Evolutionary conservation across 768 basidiomycete species (phyloP), one percentile per base, ranked within the genome.

Genomic region (Trametes meyenii): DNA sequence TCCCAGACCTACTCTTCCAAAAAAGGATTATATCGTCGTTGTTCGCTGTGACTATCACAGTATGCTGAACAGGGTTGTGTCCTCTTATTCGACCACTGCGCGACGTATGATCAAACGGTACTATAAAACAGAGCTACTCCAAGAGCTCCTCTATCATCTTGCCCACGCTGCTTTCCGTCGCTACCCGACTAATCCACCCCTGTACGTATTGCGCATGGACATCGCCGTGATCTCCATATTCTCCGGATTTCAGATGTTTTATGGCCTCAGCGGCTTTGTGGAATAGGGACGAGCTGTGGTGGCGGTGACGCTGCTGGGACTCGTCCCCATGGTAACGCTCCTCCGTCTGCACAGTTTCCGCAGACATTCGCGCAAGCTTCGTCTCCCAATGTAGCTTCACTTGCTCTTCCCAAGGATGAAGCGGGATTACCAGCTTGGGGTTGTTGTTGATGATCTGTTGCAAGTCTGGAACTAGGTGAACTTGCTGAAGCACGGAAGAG

Each of bases 401-500:
- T 49, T 79, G 75, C 59, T 79, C 73, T 69, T 89, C 88, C n/a
- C 88, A 67, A 3, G 81, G 80, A 21, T 77, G 69, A 0, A 89
- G 75, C 6, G 67, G 5, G 45, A 66, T 70, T 16, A 89, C 63
- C 3, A 88, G 64, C 6, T 72, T 69, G 2, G 83, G 82, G 59
- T 83, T 70, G n/a, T 73, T 69, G 43, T 71, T 66, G 21, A 88
- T 51, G 14, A 68, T 71, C 16, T 70, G 64, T 16, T 61, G 66
- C 33, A 87, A 64, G 17, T 72, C 66, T 5, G 77, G 71, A 17
- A 55, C 48, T 7, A 79, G 62, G 16, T 67, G 60, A 4, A 62
- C 66, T 64, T 85, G 87, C 38, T 78, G 70, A 39, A 84, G 66
- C 1, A 85, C 85, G 14, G 88, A 89, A 4, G 81, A 74, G 63